phyloP scores from a whole-genome alignment of 352 stramenopile species.

The Globisporangium takayamanum region DNA sequence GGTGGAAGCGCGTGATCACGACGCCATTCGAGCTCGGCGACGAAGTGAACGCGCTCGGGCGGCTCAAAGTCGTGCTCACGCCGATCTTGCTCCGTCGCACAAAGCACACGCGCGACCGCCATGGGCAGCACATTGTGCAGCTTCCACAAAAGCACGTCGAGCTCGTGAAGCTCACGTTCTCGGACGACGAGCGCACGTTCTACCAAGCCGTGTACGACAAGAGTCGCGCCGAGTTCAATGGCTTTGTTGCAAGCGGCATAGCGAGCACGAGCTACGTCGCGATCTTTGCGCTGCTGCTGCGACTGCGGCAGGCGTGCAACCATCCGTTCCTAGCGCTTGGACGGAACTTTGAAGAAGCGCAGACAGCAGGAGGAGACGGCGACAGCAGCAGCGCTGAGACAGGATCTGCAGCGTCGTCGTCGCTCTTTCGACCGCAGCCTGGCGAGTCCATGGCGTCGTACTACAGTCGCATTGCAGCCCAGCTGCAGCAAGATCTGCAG shows the following conservation, averaged over 20 bases:
- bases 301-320: constrained; percentile 87
- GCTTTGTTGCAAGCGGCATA: constrained; percentile 72
- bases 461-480: constrained; percentile 48
- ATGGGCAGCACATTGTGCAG: constrained; percentile 58
- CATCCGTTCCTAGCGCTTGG: constrained; percentile 84
- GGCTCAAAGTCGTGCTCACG: constrained; percentile 59
- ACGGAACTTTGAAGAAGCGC: constrained; percentile 44
- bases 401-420: constrained; percentile 6
- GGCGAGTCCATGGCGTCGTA: constrained; percentile 54
- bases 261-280: constrained; percentile 78
- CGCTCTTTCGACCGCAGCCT: constrained; percentile 38
- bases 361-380: constrained; percentile 6
- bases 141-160: constrained; percentile 72
- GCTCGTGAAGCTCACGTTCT: constrained; percentile 64
- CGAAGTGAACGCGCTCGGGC: constrained; percentile 42
- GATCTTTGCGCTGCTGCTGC: constrained; percentile 85
- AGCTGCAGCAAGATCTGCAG: constrained; percentile 46
- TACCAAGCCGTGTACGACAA: constrained; percentile 83
- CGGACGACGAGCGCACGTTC: constrained; percentile 68
- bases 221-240: constrained; percentile 86
- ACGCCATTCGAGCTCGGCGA: constrained; percentile 72
- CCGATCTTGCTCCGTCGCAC: constrained; percentile 85
- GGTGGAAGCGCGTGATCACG: constrained; percentile 81
- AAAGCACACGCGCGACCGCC: constrained; percentile 60
- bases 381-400: not conserved